phyloP scores from a whole-genome alignment of 2,329 filamentous ascomycete genomes.

The Myriosclerotinia scirpicola region DNA sequence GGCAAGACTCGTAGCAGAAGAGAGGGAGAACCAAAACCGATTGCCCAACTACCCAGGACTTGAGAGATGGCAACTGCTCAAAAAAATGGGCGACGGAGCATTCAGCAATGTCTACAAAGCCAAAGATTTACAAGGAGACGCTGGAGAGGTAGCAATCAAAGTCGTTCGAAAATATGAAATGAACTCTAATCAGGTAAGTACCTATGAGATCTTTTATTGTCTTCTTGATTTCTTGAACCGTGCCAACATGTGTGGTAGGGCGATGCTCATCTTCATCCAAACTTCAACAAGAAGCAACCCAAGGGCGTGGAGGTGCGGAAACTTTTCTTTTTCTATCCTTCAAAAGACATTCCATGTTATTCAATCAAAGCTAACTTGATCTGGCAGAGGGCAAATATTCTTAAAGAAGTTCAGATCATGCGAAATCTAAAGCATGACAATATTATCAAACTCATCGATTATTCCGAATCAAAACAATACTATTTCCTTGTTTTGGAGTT shows the following conservation, averaged over 20 bases:
- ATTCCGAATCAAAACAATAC: slow-evolving; percentile 89
- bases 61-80: slow-evolving; percentile 80
- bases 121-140: slow-evolving; percentile 67
- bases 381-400: slow-evolving; percentile 83
- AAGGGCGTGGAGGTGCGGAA: slow-evolving; percentile 94
- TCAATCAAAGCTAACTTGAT: slow-evolving; percentile 23
- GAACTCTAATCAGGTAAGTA: slow-evolving; percentile 96
- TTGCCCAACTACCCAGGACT: slow-evolving; percentile 83
- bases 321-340: slow-evolving; percentile 40
- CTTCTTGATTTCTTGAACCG: slow-evolving; percentile 40
- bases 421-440: slow-evolving; percentile 94
- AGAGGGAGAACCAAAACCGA: slow-evolving; percentile 81
- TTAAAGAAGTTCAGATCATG: slow-evolving; percentile 99
- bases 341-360: background rate
- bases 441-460: slow-evolving; percentile 90
- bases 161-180: slow-evolving; percentile 99
- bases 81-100: slow-evolving; percentile 98
- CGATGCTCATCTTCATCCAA: slow-evolving; percentile 90
- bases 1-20: slow-evolving; percentile 85
- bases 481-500: slow-evolving; percentile 97
- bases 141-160: slow-evolving; percentile 90
- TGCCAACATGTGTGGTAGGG: slow-evolving; percentile 69
- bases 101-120: slow-evolving; percentile 99
- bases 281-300: slow-evolving; percentile 91
- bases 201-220: slow-evolving; percentile 36